phyloP scores from a whole-genome alignment of 1,284 basidiomycete genomes.

The Rhodofomes roseus region DNA sequence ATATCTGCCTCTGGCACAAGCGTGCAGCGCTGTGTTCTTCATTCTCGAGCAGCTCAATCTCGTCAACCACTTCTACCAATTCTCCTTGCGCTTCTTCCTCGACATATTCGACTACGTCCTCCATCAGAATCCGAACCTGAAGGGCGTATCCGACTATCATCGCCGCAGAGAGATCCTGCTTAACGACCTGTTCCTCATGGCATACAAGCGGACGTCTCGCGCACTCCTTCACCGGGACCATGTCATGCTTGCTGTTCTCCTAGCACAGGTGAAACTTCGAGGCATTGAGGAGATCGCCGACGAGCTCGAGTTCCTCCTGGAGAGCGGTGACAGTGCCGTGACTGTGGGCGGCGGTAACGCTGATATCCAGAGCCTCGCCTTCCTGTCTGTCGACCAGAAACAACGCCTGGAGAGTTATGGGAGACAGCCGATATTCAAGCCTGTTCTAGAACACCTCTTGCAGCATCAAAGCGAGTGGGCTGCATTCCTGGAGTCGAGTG shows the following conservation, averaged over 20 bases:
- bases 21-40: conserved; percentile 97
- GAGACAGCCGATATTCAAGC: conserved; percentile 73
- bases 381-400: conserved; percentile 65
- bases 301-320: conserved; percentile 88
- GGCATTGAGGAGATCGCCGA: conserved; percentile 76
- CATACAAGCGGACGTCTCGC: conserved; percentile 88
- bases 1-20: conserved; percentile 93
- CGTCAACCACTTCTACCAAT: conserved; percentile 98
- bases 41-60: conserved; percentile 92
- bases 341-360: conserved; percentile 34
- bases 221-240: conserved; percentile 91
- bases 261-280: conserved; percentile 88
- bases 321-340: conserved; percentile 74
- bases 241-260: conserved; percentile 85
- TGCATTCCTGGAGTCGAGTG: conserved; percentile 65
- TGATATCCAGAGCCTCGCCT: conserved; percentile 37
- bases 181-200: conserved; percentile 87
- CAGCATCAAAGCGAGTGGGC: conserved; percentile 73
- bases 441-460: conserved; percentile 66
- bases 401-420: conserved; percentile 66
- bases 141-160: conserved; percentile 71
- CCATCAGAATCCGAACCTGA: conserved; percentile 87
- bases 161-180: conserved; percentile 82
- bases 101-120: conserved; percentile 97
- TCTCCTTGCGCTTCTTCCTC: conserved; percentile 96